Evolutionary conservation across 257 asterid genomes (phyloP).

Genomic region (Plectranthus barbatus): DNA sequence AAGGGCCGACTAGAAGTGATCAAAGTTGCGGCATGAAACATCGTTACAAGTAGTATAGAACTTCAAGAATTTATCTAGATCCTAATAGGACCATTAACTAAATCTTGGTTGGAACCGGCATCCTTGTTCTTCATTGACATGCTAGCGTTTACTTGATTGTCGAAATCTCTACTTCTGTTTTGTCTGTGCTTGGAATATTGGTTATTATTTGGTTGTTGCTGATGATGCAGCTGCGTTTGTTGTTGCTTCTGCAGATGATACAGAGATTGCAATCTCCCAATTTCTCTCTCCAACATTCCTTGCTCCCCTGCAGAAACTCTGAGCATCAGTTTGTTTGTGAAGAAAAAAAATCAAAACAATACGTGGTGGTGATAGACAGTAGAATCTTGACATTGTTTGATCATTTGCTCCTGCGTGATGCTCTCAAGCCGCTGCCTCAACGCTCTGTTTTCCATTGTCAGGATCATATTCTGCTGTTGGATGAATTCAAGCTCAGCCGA

Average conservation of each 20-base stretch:
- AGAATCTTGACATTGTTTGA: constrained; percentile 51
- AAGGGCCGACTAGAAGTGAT: constrained; percentile 17
- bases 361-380: neutral
- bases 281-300: constrained; percentile 77
- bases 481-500: constrained; percentile 70
- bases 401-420: constrained; percentile 69
- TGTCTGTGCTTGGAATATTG: constrained; percentile 37
- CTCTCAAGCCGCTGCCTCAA: constrained; percentile 76
- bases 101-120: constrained; percentile 26
- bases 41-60: neutral
- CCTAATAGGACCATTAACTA: constrained; percentile 23
- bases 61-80: constrained; percentile 11
- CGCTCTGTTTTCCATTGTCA: constrained; percentile 79
- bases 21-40: constrained; percentile 2
- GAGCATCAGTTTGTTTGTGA: neutral
- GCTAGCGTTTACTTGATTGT: constrained; percentile 22
- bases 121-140: constrained; percentile 31
- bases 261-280: constrained; percentile 58
- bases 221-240: constrained; percentile 41
- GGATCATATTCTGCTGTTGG: constrained; percentile 71
- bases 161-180: constrained; percentile 31
- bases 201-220: constrained; percentile 29
- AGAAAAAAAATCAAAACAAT: neutral
- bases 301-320: constrained; percentile 61
- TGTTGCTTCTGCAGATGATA: constrained; percentile 47